These are phyloP conservation scores for Alternaria arborescens DNA, from an alignment of 2,329 filamentous ascomycete species.

Conservation along the genomic window DNA sequence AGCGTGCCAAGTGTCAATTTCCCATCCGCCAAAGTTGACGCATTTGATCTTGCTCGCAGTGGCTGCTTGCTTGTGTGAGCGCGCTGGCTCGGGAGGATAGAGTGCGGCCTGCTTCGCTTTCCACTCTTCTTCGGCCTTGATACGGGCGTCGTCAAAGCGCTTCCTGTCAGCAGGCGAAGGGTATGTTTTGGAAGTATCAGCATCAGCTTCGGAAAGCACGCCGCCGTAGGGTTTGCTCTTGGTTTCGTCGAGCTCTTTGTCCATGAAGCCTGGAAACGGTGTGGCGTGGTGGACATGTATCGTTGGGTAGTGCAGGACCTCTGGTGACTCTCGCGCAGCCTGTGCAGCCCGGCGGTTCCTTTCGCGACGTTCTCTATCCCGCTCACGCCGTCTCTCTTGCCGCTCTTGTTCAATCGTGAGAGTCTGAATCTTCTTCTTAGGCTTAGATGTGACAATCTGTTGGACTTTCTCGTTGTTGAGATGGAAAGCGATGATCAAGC, in stretches of 20 bases:
- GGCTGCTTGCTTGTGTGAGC: conserved; percentile 71
- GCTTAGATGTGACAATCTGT: conserved; percentile 66
- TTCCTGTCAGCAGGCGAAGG: conserved; percentile 82
- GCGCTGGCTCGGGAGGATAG: conserved; percentile 68
- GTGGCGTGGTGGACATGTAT: conserved; percentile 73
- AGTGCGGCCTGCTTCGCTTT: conserved; percentile 72
- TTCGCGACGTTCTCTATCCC: conserved; percentile 52
- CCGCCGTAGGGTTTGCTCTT: conserved; percentile 96
- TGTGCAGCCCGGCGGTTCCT: conserved; percentile 58
- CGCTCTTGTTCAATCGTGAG: conserved; percentile 44
- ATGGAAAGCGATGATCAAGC: conserved; percentile 47
- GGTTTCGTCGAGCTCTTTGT: conserved; percentile 85
- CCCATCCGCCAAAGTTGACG: conserved; percentile 96
- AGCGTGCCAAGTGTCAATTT: conserved; percentile 99
- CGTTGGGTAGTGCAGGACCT: conserved; percentile 64
- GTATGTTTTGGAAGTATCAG: conserved; percentile 88
- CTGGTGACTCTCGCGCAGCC: conserved; percentile 50
- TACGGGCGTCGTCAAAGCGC: conserved; percentile 87
- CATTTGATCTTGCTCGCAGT: conserved; percentile 97
- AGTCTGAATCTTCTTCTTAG: conserved; percentile 58
- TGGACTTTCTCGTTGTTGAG: conserved; percentile 64
- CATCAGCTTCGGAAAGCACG: conserved; percentile 86
- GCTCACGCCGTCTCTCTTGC: conserved; percentile 44
- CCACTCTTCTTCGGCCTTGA: conserved; percentile 93
- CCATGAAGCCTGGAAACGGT: conserved; percentile 87